These are phyloP conservation scores for Paraglomus occultum DNA, from an alignment of 192 early-diverging fungal species.

Conservation along the genomic window DNA sequence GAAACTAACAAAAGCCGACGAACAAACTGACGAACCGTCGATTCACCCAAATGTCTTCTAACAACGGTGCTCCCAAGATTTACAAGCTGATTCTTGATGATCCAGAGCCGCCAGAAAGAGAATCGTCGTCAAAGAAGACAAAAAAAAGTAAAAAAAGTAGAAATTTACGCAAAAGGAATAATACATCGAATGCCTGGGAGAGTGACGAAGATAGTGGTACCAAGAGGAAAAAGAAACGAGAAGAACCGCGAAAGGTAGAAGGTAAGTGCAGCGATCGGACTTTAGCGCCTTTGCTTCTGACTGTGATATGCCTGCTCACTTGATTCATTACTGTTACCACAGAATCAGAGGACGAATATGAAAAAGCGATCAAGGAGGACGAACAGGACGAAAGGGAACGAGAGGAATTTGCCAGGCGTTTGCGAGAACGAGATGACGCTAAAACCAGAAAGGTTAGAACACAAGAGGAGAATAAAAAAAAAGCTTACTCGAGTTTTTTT, in stretches of 20 bases:
- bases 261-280: constrained; percentile 29
- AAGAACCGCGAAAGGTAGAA: constrained; percentile 24
- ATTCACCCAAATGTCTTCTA: too few species aligned
- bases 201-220: constrained; percentile 34
- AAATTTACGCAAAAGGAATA: constrained; percentile 50
- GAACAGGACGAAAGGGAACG: constrained; percentile 78
- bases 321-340: neutral
- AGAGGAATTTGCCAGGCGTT: constrained; percentile 84
- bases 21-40: too few species aligned
- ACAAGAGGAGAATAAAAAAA: constrained; percentile 26
- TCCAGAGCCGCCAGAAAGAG: constrained; percentile 42
- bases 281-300: neutral
- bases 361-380: constrained; percentile 51
- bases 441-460: constrained; percentile 63
- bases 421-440: constrained; percentile 80
- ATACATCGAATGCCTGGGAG: constrained; percentile 32
- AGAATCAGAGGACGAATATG: constrained; percentile 49
- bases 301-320: neutral
- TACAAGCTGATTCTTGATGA: constrained; percentile 36
- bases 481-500: neutral
- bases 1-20: too few species aligned
- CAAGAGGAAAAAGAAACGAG: constrained; percentile 23
- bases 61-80: neutral
- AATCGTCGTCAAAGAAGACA: constrained; percentile 46
- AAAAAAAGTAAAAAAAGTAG: constrained; percentile 46